Percentiles rank a stretch among this genome's conserved stretches.
phyloP scores from a whole-genome alignment of 2,329 filamentous ascomycete genomes.

The Aspergillus ochraceus region DNA sequence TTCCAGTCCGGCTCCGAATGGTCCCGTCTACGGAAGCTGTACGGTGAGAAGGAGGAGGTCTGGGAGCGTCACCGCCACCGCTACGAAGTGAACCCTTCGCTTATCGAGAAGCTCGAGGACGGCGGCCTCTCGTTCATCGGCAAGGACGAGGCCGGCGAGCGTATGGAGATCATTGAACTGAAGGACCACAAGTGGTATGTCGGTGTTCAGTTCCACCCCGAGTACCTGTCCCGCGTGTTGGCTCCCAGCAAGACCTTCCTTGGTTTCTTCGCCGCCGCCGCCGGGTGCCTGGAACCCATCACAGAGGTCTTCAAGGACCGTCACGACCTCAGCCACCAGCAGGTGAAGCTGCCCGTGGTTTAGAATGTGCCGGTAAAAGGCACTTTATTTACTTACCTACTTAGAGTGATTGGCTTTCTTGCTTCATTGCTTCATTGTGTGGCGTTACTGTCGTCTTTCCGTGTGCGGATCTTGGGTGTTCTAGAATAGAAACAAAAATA shows the following conservation, averaged over 20 bases:
- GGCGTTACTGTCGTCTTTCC: background rate
- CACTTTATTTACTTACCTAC: background rate
- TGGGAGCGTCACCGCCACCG: constrained; percentile 82
- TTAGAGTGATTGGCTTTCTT: background rate
- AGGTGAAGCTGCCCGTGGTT: constrained; percentile 1
- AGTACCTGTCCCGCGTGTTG: constrained; percentile 76
- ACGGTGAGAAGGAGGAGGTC: constrained; percentile 58
- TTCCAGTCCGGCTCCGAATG: constrained; percentile 77
- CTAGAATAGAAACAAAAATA: background rate
- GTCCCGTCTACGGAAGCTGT: constrained; percentile 69
- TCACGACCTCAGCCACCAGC: constrained; percentile 20
- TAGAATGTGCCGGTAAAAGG: constrained; percentile 8
- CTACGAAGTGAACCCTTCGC: constrained; percentile 85
- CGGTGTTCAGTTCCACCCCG: constrained; percentile 84
- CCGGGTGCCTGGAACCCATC: constrained; percentile 59
- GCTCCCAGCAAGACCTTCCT: constrained; percentile 74
- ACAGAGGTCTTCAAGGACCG: constrained; percentile 22
- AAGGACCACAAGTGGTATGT: constrained; percentile 84
- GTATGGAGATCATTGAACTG: constrained; percentile 82
- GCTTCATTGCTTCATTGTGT: background rate
- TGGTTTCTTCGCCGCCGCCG: constrained; percentile 78
- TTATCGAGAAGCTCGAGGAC: constrained; percentile 66
- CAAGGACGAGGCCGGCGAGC: constrained; percentile 73
- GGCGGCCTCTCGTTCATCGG: constrained; percentile 74
- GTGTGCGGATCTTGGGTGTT: background rate